Percentiles rank a stretch among this genome's conserved stretches.
Conservation (phyloP, 2,329 filamentous ascomycete species). For the Exophiala oligosperma region DNA sequence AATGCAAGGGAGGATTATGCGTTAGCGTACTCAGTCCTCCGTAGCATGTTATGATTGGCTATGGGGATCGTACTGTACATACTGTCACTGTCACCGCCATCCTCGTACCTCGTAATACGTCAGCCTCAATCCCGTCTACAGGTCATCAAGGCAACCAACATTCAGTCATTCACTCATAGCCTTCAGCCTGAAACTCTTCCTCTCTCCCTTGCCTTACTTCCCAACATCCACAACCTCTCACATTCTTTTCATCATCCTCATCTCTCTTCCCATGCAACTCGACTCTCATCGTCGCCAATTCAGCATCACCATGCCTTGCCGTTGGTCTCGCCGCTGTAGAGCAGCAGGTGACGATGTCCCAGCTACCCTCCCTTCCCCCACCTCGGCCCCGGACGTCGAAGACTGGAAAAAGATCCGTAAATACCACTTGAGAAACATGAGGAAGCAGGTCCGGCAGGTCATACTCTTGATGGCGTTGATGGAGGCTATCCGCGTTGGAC, state of each 20-base stretch:
- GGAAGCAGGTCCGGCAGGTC: slow-evolving; percentile 26
- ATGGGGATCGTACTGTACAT: too few species aligned
- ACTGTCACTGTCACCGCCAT: neutral
- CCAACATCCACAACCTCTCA: neutral
- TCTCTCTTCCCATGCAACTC: slow-evolving; percentile 23
- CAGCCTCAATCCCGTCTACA: neutral
- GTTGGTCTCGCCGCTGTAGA: slow-evolving; percentile 20
- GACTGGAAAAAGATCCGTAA: slow-evolving; percentile 25
- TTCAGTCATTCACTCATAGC: neutral
- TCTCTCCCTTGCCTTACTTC: neutral
- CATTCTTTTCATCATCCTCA: neutral
- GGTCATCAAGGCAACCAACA: neutral
- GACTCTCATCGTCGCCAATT: slow-evolving; percentile 29
- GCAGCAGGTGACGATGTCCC: slow-evolving; percentile 4
- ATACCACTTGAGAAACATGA: slow-evolving; percentile 26
- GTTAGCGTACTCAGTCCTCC: too few species aligned
- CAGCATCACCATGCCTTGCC: slow-evolving; percentile 27
- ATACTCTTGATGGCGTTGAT: slow-evolving; percentile 28
- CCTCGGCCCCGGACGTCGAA: slow-evolving; percentile 21
- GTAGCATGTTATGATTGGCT: too few species aligned
- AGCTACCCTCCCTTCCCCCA: slow-evolving; percentile 11
- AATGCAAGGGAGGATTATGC: too few species aligned
- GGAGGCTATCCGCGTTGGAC: slow-evolving; percentile 26
- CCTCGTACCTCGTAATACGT: neutral
- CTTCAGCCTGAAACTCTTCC: neutral